Conservation (phyloP, 2,329 filamentous ascomycete genomes). For the Onygenales sp. region DNA sequence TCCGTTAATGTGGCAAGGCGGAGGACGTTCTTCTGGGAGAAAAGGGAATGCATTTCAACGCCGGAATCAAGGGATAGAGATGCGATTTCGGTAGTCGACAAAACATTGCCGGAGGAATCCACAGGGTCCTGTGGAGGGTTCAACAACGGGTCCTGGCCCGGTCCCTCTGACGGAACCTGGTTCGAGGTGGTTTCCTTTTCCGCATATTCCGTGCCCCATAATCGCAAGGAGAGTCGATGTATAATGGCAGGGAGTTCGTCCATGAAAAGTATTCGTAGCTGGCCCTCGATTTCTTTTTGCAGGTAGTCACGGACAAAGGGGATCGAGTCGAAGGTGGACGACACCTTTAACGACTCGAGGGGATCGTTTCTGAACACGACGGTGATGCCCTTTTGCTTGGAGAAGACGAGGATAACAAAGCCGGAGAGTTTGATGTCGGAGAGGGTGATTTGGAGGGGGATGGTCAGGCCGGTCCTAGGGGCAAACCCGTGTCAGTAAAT, state of each 20-base stretch:
- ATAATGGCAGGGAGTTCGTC: slow-evolving; percentile 95
- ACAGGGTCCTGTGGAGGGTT: slow-evolving; percentile 74
- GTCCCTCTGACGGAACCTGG: slow-evolving; percentile 40
- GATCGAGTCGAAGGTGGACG: slow-evolving; percentile 97
- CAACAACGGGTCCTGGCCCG: slow-evolving; percentile 67
- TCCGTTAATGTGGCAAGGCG: slow-evolving; percentile 74
- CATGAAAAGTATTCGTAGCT: slow-evolving; percentile 91
- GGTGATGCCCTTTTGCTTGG: slow-evolving; percentile 91
- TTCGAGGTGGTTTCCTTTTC: slow-evolving; percentile 40
- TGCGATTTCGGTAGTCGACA: slow-evolving; percentile 67
- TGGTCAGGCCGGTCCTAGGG: slow-evolving; percentile 68
- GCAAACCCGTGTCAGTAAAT: neutral
- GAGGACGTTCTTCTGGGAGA: slow-evolving; percentile 89
- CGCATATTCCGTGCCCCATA: slow-evolving; percentile 84
- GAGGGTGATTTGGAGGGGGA: slow-evolving; percentile 92
- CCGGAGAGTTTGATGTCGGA: slow-evolving; percentile 93
- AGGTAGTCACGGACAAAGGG: slow-evolving; percentile 96
- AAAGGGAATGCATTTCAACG: slow-evolving; percentile 75
- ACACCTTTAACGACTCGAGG: slow-evolving; percentile 94
- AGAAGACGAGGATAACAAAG: slow-evolving; percentile 96
- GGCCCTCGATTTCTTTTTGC: slow-evolving; percentile 89
- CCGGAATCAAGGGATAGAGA: slow-evolving; percentile 69
- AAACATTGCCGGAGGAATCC: slow-evolving; percentile 65
- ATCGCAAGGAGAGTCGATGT: slow-evolving; percentile 74
- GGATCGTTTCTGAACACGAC: slow-evolving; percentile 97